Evolutionary conservation across 2,329 filamentous ascomycete species (phyloP), one percentile per base, ranked within the genome.

Genomic region (Chaetomiaceae sp.): DNA sequence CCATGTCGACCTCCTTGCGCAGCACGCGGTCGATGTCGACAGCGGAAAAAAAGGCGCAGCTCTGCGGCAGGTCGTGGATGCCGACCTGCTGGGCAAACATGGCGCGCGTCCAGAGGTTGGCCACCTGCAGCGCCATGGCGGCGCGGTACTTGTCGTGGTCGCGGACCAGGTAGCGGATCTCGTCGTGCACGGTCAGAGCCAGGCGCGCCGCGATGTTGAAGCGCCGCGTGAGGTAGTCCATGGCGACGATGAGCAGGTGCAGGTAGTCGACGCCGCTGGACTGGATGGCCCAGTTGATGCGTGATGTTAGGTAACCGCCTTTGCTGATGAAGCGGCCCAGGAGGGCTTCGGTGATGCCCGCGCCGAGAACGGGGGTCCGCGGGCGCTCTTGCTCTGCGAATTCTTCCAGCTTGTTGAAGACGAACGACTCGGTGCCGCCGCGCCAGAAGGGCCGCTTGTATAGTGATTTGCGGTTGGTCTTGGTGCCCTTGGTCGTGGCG

Each of bases 241-340:
- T 99, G 14, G 84, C 80, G 3, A 97, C 83, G 59, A 99, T 90
- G 17, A 99, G 80, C 4, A 99, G 83, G 66, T 99, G 94, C 2
- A 99, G 81, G 69, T 99, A 99, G 69, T 99, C 95, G 4, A 97
- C 92, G 5, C 95, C 94, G 0, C 89, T 95, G 1, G 91, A 96
- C 66, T 99, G 94, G 62, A 99, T 97, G 3, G 94, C 94, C 94
- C 94, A 99, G 68, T 99, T 99, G 72, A 99, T 97, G 31, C 95
- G 86, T 17, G 88, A 95, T 1, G 94, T 96, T 74, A 99, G 86
- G 72, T 96, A 99, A 20, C 87, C 89, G 33, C 91, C 91, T 66
- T 89, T 94, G 69, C 81, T 89, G 63, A 99, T 85, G 66, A 87
- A 95, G 15, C 89, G 85, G 49, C 85, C 80, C 86, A 95, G 95